These are phyloP conservation scores for Melaleuca alternifolia DNA, from an alignment of 345 rosid species.

Conservation along the genomic window DNA sequence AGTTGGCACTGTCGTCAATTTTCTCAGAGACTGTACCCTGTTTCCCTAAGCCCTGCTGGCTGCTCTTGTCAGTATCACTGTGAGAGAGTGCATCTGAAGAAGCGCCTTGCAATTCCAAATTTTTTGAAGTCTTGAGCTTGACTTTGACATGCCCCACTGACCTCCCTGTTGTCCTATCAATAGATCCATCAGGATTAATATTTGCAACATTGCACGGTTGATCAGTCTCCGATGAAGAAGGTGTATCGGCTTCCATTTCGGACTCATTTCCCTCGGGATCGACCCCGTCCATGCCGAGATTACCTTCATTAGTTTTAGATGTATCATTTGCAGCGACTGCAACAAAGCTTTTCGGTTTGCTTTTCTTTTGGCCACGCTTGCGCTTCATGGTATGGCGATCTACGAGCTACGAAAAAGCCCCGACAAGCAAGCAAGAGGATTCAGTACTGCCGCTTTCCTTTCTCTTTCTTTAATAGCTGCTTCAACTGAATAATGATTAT, in stretches of 20 bases:
- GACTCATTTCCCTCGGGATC: slow-evolving; percentile 45
- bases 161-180: slow-evolving; percentile 34
- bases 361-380: slow-evolving; percentile 59
- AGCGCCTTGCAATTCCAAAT: slow-evolving; percentile 28
- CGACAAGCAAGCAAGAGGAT: neutral
- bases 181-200: slow-evolving; percentile 43
- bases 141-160: slow-evolving; percentile 64
- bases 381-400: slow-evolving; percentile 40
- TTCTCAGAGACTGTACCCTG: slow-evolving; percentile 31
- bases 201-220: slow-evolving; percentile 37
- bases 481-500: neutral
- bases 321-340: slow-evolving; percentile 5
- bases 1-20: slow-evolving; percentile 49
- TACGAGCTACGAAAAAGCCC: neutral
- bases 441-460: neutral
- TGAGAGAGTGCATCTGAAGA: slow-evolving; percentile 21
- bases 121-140: slow-evolving; percentile 61
- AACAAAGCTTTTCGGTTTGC: slow-evolving; percentile 21
- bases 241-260: slow-evolving; percentile 57
- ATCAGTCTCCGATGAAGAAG: slow-evolving; percentile 56
- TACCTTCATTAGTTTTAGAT: slow-evolving; percentile 12
- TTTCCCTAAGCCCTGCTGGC: slow-evolving; percentile 38
- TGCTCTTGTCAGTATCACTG: slow-evolving; percentile 49
- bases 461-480: neutral
- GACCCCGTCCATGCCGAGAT: slow-evolving; percentile 23